A percentile compares a stretch with the other conserved stretches of the same genome.
Evolutionary conservation across 83 land plant genomes (phyloP).

Genomic region (Isoetes engelmannii): DNA sequence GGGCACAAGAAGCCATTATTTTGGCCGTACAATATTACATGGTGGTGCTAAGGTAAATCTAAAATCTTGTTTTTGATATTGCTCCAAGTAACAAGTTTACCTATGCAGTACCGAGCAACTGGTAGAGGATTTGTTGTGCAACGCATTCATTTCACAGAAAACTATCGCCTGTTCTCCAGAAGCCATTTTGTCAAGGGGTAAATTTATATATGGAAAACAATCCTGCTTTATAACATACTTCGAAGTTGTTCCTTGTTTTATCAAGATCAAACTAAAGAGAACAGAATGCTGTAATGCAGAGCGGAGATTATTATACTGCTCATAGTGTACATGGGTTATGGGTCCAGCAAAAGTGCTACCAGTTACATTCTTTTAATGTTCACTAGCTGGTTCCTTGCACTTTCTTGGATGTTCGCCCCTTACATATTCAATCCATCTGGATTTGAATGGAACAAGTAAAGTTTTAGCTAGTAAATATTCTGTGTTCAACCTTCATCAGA

Average conservation of each 20-base stretch:
- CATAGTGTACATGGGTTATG: slow-evolving; percentile 19
- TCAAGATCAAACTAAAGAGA: neutral
- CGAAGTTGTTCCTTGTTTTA: neutral
- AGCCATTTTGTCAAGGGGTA: slow-evolving; percentile 43
- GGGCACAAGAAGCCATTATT: slow-evolving; percentile 41
- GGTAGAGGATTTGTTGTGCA: slow-evolving; percentile 46
- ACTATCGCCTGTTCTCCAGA: slow-evolving; percentile 38
- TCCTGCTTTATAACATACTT: neutral
- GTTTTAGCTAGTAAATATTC: neutral
- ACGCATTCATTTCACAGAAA: slow-evolving; percentile 36
- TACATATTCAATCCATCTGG: slow-evolving; percentile 26
- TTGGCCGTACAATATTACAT: slow-evolving; percentile 37
- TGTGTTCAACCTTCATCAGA: neutral
- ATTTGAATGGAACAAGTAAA: slow-evolving; percentile 26
- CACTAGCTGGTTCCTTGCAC: slow-evolving; percentile 26
- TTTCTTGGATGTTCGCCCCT: slow-evolving; percentile 16
- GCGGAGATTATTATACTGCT: slow-evolving; percentile 17
- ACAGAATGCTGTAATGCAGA: neutral
- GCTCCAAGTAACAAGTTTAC: neutral
- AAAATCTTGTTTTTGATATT: neutral
- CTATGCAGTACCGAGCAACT: slow-evolving; percentile 36
- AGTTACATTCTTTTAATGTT: slow-evolving; percentile 21
- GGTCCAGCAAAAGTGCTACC: slow-evolving; percentile 6
- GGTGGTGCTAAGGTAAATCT: slow-evolving; percentile 38
- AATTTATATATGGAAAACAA: neutral